phyloP scores from a whole-genome alignment of 768 basidiomycete genomes.

The Mycena polygramma region DNA sequence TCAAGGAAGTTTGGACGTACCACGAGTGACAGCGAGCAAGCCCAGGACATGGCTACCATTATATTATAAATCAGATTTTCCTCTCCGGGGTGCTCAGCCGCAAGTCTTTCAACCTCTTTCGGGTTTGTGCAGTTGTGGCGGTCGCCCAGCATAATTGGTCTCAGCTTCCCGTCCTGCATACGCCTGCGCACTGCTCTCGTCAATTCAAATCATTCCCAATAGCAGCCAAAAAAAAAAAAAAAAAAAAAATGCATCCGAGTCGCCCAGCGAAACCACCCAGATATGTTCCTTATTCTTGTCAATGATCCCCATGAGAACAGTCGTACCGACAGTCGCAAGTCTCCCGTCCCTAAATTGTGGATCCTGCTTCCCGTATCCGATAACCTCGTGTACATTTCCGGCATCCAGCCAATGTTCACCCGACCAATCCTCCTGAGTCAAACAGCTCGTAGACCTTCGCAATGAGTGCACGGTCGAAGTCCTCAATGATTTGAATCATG shows the following conservation, averaged over 20 bases:
- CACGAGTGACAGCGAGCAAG: constrained; percentile 26
- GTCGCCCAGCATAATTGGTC: constrained; percentile 17
- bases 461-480: constrained; percentile 28
- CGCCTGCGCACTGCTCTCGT: constrained; percentile 28
- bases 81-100: constrained; percentile 24
- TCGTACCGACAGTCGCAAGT: constrained; percentile 27
- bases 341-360: constrained; percentile 19
- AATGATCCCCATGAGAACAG: constrained; percentile 35
- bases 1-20: constrained; percentile 8
- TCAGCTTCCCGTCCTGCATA: constrained; percentile 14
- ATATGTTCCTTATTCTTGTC: constrained; percentile 21
- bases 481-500: constrained; percentile 21
- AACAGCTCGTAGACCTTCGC: constrained; percentile 15
- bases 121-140: constrained; percentile 24
- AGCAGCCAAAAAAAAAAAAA: too few relatives aligned
- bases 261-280: constrained; percentile 34
- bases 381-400: constrained; percentile 19
- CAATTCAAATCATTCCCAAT: neutral
- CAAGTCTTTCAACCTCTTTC: constrained; percentile 18
- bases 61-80: too few relatives aligned
- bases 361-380: constrained; percentile 20
- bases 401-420: too few relatives aligned
- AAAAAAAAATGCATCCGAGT: constrained; percentile 30
- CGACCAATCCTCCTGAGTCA: constrained; percentile 12
- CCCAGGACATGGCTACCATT: constrained; percentile 10